Evolutionary conservation across 345 rosid species (phyloP), one percentile per base, ranked within the genome.

Genomic region (Linum trigynum): DNA sequence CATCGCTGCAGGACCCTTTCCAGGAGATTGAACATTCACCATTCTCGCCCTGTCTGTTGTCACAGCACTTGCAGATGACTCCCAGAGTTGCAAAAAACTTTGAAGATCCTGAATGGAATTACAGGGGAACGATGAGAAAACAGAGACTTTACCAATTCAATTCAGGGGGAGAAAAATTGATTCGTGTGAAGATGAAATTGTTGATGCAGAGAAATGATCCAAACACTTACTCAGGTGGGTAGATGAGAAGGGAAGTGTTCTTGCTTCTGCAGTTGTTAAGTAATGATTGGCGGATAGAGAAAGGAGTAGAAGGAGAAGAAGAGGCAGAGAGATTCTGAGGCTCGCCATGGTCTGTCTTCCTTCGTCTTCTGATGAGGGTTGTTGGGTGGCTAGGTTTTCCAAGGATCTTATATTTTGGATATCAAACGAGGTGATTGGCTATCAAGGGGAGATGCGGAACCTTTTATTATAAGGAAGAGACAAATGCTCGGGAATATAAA

Each of bases 31-130:
- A 56, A 73, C 88, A 86, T 63, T 75, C 82, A 17, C 73, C 75
- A 48, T 14, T 48, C 63, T 67, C 76, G 36, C 3, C 41, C 9
- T 69, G 76, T 35, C 38, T 37, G 37, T 9, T 37, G 59, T 86
- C 80, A 60, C 92, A 86, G 38, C 92, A 86, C 77, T 86, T 81
- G 74, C 92, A 86, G 5, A 73, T 76, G 56, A 86, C 72, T 59
- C 92, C 92, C 1, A 86, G 78, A 3, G 79, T 81, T 9, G 72
- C 74, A 39, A 81, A 71, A 3, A 79, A 32, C 74, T 79, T 79
- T 0, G 83, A 60, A 56, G 68, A 70, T 14, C 69, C 91, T 81
- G 38, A 48, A 43, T 39, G 43, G 11, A 6, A 57, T 0, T 10
- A n/a, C 39, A 40, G 53, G 12, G 23, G 23, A 16, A 41, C 10